Conservation (phyloP, 2,329 filamentous ascomycete species). For the Hawksworthiomyces lignivorus region DNA sequence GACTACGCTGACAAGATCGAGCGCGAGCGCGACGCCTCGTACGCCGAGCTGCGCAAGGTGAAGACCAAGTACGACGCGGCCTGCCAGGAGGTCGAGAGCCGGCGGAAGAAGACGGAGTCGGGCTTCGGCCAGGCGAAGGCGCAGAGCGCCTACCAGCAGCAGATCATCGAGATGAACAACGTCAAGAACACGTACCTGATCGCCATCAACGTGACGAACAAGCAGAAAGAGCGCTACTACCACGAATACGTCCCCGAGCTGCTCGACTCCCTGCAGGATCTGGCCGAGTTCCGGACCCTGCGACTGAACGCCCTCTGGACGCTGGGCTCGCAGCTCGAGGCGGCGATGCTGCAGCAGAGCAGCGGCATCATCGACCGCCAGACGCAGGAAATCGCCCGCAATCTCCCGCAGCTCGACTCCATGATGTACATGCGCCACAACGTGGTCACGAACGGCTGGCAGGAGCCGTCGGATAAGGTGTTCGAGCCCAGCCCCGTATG, state of each 20-base stretch:
- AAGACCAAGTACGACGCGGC: constrained; percentile 89
- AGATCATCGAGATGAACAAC: constrained; percentile 93
- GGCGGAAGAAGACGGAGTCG: constrained; percentile 89
- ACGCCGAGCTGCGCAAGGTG: constrained; percentile 77
- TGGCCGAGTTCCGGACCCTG: constrained; percentile 79
- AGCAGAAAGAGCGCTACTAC: constrained; percentile 95
- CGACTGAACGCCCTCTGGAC: constrained; percentile 85
- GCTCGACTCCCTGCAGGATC: constrained; percentile 85
- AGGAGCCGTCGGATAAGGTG: constrained; percentile 73
- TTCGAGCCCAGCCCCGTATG: constrained; percentile 96
- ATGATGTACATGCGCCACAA: constrained; percentile 99
- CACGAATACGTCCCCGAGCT: constrained; percentile 93
- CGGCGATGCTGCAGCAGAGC: constrained; percentile 67
- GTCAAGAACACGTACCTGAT: constrained; percentile 98
- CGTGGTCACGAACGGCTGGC: constrained; percentile 64
- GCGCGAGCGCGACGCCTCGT: constrained; percentile 77
- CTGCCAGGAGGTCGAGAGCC: constrained; percentile 90
- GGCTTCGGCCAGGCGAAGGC: constrained; percentile 94
- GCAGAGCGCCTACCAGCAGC: constrained; percentile 84
- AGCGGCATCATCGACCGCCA: constrained; percentile 65
- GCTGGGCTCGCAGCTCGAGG: constrained; percentile 70
- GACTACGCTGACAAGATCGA: constrained; percentile 87
- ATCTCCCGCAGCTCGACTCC: constrained; percentile 81
- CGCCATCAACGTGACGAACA: constrained; percentile 92
- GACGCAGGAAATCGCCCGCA: constrained; percentile 73